Conservation (phyloP, 2,329 filamentous ascomycete genomes). For the Talaromyces amestolkiae region DNA sequence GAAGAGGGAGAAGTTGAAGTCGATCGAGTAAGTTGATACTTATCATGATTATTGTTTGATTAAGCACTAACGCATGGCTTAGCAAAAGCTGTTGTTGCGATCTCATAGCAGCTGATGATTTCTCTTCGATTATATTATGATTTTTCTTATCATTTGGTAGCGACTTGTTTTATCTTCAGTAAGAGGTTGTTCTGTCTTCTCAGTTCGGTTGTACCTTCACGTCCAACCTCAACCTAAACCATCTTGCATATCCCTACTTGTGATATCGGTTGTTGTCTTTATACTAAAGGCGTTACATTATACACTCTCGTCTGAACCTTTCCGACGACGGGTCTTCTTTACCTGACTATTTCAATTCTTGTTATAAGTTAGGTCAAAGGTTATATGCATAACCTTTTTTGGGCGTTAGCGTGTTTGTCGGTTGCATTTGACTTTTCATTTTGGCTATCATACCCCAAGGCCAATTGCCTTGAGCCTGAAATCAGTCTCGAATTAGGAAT, state of each 20-base stretch:
- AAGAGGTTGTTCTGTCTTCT: neutral
- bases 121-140: constrained; percentile 5
- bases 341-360: neutral
- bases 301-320: neutral
- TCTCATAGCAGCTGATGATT: constrained; percentile 48
- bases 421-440: neutral
- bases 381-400: constrained; percentile 2
- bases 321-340: neutral
- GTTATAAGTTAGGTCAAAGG: neutral
- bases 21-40: constrained; percentile 49
- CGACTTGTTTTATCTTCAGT: neutral
- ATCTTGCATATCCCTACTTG: constrained; percentile 14
- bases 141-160: constrained; percentile 5
- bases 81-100: constrained; percentile 44
- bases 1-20: constrained; percentile 62
- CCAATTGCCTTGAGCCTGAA: constrained; percentile 4
- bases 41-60: neutral
- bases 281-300: neutral
- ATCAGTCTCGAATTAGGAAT: constrained; percentile 6
- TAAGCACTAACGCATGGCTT: constrained; percentile 6
- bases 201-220: neutral
- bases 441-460: constrained; percentile 2
- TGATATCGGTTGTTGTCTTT: constrained; percentile 1
- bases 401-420: constrained; percentile 2
- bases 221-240: neutral